Conservation (phyloP, 2,329 filamentous ascomycete genomes). For the Talaromyces sp. region DNA sequence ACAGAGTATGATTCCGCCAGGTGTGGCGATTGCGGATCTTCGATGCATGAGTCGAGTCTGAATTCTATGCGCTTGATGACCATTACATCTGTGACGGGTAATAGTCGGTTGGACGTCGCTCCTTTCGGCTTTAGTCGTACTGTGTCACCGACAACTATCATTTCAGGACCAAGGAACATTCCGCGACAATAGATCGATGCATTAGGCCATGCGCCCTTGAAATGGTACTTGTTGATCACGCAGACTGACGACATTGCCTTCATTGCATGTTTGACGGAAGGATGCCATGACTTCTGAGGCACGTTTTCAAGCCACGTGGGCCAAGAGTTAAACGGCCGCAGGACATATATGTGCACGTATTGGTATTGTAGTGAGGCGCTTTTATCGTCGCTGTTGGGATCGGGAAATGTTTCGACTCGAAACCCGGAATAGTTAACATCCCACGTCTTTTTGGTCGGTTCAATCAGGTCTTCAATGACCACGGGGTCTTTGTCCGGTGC, state of each 20-base stretch:
- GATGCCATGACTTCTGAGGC: constrained; percentile 45
- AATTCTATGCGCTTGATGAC: constrained; percentile 53
- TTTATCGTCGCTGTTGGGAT: constrained; percentile 51
- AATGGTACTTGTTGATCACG: constrained; percentile 50
- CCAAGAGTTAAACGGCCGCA: constrained; percentile 55
- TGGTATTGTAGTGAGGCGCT: constrained; percentile 51
- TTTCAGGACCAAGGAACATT: constrained; percentile 55
- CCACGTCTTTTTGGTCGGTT: constrained; percentile 37
- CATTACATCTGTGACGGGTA: constrained; percentile 49
- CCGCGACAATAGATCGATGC: constrained; percentile 52
- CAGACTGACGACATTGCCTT: constrained; percentile 52
- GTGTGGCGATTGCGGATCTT: constrained; percentile 44
- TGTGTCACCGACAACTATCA: constrained; percentile 52
- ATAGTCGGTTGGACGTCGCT: constrained; percentile 20
- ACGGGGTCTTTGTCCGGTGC: constrained; percentile 43
- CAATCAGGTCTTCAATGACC: constrained; percentile 46
- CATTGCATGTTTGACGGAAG: constrained; percentile 54
- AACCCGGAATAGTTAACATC: constrained; percentile 52
- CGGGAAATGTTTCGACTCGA: constrained; percentile 55
- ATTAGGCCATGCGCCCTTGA: constrained; percentile 54
- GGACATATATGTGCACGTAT: constrained; percentile 53
- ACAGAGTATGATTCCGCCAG: constrained; percentile 47
- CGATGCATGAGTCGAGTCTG: constrained; percentile 47
- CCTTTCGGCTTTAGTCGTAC: constrained; percentile 48
- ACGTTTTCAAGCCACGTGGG: constrained; percentile 46